phyloP scores from a whole-genome alignment of 2,329 filamentous ascomycete species.

The Fusarium sp. region DNA sequence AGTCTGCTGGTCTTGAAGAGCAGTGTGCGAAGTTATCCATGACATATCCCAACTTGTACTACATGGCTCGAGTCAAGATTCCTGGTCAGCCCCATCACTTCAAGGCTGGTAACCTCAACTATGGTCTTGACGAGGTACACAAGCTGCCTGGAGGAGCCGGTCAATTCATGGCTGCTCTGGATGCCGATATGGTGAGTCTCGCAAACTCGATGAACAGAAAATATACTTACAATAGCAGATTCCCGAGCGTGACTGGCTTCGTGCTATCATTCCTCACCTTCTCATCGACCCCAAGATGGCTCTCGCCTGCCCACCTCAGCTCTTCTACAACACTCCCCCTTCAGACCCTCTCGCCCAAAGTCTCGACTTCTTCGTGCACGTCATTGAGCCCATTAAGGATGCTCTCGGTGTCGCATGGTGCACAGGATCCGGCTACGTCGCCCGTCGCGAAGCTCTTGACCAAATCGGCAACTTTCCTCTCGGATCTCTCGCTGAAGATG shows the following conservation, averaged over 20 bases:
- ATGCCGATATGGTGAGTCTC: slow-evolving; percentile 69
- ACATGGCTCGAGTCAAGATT: slow-evolving; percentile 62
- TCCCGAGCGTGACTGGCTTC: slow-evolving; percentile 69
- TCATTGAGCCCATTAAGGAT: slow-evolving; percentile 63
- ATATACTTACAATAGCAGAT: slow-evolving; percentile 55
- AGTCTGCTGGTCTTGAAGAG: slow-evolving; percentile 56
- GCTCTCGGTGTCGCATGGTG: slow-evolving; percentile 69
- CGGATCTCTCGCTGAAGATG: slow-evolving; percentile 69
- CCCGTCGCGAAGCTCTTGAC: slow-evolving; percentile 68
- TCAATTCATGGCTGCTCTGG: slow-evolving; percentile 70
- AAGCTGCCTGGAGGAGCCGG: slow-evolving; percentile 65
- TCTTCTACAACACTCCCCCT: slow-evolving; percentile 71
- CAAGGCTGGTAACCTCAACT: slow-evolving; percentile 74
- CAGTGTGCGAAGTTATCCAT: slow-evolving; percentile 52
- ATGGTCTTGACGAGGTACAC: slow-evolving; percentile 63
- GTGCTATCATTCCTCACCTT: slow-evolving; percentile 68
- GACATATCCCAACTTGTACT: slow-evolving; percentile 62
- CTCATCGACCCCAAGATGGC: slow-evolving; percentile 67
- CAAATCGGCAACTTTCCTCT: slow-evolving; percentile 71
- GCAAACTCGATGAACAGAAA: accelerated
- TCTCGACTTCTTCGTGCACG: slow-evolving; percentile 68
- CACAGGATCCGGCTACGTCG: slow-evolving; percentile 71
- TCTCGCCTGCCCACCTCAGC: slow-evolving; percentile 69
- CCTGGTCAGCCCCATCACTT: slow-evolving; percentile 65
- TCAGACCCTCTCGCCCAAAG: slow-evolving; percentile 69